A percentile compares a stretch with the other conserved stretches of the same genome.
phyloP scores from a whole-genome alignment of 352 stramenopile genomes.

The Phytophthora litchii region DNA sequence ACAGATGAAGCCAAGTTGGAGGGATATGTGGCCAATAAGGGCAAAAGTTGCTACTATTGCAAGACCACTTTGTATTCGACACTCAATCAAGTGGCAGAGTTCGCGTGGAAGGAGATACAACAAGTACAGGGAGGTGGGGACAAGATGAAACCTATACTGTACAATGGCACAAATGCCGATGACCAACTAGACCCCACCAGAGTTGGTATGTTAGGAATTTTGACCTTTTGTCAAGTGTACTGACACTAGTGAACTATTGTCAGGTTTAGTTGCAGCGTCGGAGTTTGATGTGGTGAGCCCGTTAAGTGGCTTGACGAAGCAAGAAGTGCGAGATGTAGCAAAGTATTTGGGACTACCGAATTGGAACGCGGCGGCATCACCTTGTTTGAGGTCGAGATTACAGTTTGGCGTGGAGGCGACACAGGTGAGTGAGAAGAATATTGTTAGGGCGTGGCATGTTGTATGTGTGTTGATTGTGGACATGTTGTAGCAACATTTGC shows the following conservation, averaged over 20 bases:
- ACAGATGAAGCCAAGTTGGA: slow-evolving; percentile 87
- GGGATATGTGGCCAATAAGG: slow-evolving; percentile 94
- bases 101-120: slow-evolving; percentile 46
- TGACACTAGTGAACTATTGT: slow-evolving; percentile 6
- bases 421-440: slow-evolving; percentile 66
- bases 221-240: slow-evolving; percentile 1
- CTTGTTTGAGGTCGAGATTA: slow-evolving; percentile 95
- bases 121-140: slow-evolving; percentile 3
- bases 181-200: slow-evolving; percentile 94
- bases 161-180: slow-evolving; percentile 98
- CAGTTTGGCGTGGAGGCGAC: slow-evolving; percentile 94
- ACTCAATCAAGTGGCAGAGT: slow-evolving; percentile 86
- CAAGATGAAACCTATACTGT: slow-evolving; percentile 68
- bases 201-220: slow-evolving; percentile 45
- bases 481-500: slow-evolving; percentile 57
- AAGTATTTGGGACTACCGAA: slow-evolving; percentile 94
- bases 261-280: slow-evolving; percentile 91
- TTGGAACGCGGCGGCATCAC: slow-evolving; percentile 95
- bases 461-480: neutral
- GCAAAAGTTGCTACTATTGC: slow-evolving; percentile 96
- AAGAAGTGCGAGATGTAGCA: slow-evolving; percentile 85
- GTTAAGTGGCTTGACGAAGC: slow-evolving; percentile 90
- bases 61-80: slow-evolving; percentile 98
- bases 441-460: neutral
- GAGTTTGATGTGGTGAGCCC: slow-evolving; percentile 95